These are phyloP conservation scores for Boletus speciosus DNA, from an alignment of 768 basidiomycete genomes.

Conservation along the genomic window DNA sequence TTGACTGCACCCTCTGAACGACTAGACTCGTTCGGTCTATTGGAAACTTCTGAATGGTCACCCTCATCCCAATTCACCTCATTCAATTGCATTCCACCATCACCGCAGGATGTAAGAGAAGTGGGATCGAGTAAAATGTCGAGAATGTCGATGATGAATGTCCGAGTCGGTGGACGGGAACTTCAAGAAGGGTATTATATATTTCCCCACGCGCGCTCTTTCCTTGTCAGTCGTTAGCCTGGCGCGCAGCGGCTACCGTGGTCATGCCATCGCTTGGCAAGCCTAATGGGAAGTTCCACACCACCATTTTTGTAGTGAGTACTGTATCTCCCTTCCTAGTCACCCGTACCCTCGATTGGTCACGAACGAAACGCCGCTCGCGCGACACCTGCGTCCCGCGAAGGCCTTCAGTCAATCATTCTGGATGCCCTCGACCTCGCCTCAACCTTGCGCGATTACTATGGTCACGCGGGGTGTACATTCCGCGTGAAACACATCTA, in stretches of 20 bases:
- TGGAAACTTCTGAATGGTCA: no score
- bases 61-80: no score
- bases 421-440: slow-evolving; percentile 48
- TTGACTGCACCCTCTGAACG: no score
- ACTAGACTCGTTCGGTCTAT: no score
- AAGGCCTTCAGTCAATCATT: background rate
- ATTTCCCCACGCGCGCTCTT: slow-evolving; percentile 7
- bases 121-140: no score
- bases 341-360: slow-evolving; percentile 18
- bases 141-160: no score
- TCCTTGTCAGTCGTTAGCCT: slow-evolving; percentile 39
- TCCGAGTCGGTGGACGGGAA: no score
- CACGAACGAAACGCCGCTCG: slow-evolving; percentile 3
- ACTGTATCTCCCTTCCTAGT: background rate
- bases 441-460: slow-evolving; percentile 45
- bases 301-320: slow-evolving; percentile 8
- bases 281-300: background rate
- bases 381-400: background rate
- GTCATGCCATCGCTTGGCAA: background rate
- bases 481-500: slow-evolving; percentile 38
- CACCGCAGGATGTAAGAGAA: no score
- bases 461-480: slow-evolving; percentile 35
- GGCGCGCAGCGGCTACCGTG: slow-evolving; percentile 32
- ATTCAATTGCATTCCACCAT: no score
- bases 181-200: no score